Evolutionary conservation across 306 rosid genomes (phyloP).

Genomic region (Vicia villosa): DNA sequence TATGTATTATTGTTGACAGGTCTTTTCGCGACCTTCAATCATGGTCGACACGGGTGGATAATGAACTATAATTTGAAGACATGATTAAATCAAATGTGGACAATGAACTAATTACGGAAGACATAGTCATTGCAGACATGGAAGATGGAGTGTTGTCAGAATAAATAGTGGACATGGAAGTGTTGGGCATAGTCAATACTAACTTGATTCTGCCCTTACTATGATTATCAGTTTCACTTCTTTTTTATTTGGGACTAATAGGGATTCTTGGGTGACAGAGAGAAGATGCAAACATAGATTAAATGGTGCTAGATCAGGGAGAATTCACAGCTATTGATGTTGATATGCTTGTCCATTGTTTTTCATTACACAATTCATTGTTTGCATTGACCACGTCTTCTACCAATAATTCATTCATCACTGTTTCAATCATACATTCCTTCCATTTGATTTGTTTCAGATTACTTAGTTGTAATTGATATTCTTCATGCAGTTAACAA

Average conservation of each 20-base stretch:
- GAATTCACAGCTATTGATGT: not conserved
- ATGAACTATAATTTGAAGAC: not conserved
- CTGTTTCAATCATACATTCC: not conserved
- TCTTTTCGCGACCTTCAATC: conserved; percentile 14
- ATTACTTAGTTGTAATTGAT: conserved; percentile 29
- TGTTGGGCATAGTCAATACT: not conserved
- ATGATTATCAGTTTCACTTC: not conserved
- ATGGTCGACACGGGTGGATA: too few relatives aligned
- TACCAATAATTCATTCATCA: not conserved
- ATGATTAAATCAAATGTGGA: not conserved
- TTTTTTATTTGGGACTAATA: not conserved
- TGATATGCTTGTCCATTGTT: not conserved
- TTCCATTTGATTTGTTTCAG: conserved; percentile 28
- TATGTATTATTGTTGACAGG: conserved; percentile 9
- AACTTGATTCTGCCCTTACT: not conserved
- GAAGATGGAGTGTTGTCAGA: not conserved
- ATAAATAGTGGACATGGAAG: not conserved
- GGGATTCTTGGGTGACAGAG: too few relatives aligned
- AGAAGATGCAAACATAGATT: not conserved
- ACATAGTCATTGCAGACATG: not conserved
- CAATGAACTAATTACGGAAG: not conserved
- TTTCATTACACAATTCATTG: not conserved
- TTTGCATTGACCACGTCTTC: not conserved
- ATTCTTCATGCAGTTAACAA: too few relatives aligned
- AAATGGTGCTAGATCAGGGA: not conserved